A percentile compares a stretch with the other conserved stretches of the same genome.
Conservation (phyloP, 2,329 filamentous ascomycete genomes). For the Fusarium siculi region DNA sequence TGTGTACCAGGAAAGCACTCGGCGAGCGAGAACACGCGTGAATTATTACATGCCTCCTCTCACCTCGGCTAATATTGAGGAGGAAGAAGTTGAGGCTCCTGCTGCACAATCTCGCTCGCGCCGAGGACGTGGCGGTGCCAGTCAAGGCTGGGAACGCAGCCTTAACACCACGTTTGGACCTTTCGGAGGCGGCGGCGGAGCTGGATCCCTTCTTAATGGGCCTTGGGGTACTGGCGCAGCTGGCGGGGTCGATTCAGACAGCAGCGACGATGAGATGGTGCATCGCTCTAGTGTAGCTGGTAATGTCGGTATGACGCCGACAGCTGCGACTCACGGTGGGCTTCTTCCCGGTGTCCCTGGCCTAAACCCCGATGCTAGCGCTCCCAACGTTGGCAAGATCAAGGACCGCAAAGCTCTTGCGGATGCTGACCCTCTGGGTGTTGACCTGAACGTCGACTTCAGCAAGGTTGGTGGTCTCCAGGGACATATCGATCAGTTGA, state of each 20-base stretch:
- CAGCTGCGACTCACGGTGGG: conserved; percentile 60
- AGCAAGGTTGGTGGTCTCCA: conserved; percentile 93
- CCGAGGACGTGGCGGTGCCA: conserved; percentile 70
- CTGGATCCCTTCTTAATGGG: conserved; percentile 76
- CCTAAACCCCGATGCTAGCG: conserved; percentile 57
- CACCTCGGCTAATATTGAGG: conserved; percentile 70
- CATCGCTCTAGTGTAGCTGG: conserved; percentile 68
- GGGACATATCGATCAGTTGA: conserved; percentile 94
- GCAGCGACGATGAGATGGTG: conserved; percentile 90
- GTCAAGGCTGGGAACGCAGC: conserved; percentile 76
- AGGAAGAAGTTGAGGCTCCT: conserved; percentile 75
- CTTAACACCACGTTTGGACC: conserved; percentile 92
- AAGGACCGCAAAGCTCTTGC: conserved; percentile 93
- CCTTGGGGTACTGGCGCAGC: conserved; percentile 79
- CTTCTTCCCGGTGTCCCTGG: conserved; percentile 56
- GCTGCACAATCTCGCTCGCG: conserved; percentile 76
- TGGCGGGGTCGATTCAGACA: conserved; percentile 90
- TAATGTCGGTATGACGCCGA: conserved; percentile 71
- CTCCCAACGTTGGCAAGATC: conserved; percentile 90
- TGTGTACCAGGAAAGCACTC: conserved; percentile 66
- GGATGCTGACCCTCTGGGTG: conserved; percentile 92
- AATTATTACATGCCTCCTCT: conserved; percentile 90
- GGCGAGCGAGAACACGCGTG: conserved; percentile 68
- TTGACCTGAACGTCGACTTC: conserved; percentile 92
- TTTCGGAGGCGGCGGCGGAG: conserved; percentile 86